phyloP scores from a whole-genome alignment of 345 rosid genomes.

The Lepidium sativum region DNA sequence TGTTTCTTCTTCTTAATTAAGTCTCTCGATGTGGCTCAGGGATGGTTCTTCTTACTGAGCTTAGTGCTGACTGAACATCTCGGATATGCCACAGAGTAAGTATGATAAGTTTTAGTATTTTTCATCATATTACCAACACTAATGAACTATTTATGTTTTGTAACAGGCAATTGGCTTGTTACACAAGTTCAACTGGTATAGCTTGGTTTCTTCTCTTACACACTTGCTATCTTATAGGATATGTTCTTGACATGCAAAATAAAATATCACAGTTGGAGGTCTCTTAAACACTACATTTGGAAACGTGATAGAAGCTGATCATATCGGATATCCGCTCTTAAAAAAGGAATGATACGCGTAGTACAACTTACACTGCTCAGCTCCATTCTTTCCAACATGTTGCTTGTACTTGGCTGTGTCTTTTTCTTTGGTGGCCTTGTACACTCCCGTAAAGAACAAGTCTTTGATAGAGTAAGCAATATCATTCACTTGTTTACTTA shows the following conservation, averaged over 20 bases:
- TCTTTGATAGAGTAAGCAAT: slow-evolving; percentile 59
- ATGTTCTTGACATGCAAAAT: neutral
- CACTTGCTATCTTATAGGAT: neutral
- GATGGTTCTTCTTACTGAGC: slow-evolving; percentile 81
- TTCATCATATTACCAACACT: neutral
- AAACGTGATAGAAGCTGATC: slow-evolving; percentile 87
- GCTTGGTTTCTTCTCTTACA: neutral
- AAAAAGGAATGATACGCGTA: slow-evolving; percentile 70
- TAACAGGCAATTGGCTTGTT: slow-evolving; percentile 79
- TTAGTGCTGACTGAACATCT: slow-evolving; percentile 87
- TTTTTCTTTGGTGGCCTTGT: slow-evolving; percentile 86
- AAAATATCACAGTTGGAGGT: slow-evolving; percentile 62
- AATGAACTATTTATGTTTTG: neutral
- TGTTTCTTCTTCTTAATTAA: neutral
- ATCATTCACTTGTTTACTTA: too few relatives aligned
- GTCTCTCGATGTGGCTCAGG: slow-evolving; percentile 38
- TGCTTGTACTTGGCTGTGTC: slow-evolving; percentile 94
- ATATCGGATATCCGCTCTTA: slow-evolving; percentile 78
- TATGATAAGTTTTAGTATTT: neutral
- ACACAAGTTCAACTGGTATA: slow-evolving; percentile 83
- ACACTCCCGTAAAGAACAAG: slow-evolving; percentile 56
- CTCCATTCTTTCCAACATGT: slow-evolving; percentile 91
- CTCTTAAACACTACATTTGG: slow-evolving; percentile 93
- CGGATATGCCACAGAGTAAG: slow-evolving; percentile 98
- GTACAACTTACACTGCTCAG: slow-evolving; percentile 87